A percentile compares a stretch with the other conserved stretches of the same genome.
These are phyloP conservation scores for Zygoascus bituminiphila DNA, from an alignment of 805 yeast genomes.

Conservation along the genomic window DNA sequence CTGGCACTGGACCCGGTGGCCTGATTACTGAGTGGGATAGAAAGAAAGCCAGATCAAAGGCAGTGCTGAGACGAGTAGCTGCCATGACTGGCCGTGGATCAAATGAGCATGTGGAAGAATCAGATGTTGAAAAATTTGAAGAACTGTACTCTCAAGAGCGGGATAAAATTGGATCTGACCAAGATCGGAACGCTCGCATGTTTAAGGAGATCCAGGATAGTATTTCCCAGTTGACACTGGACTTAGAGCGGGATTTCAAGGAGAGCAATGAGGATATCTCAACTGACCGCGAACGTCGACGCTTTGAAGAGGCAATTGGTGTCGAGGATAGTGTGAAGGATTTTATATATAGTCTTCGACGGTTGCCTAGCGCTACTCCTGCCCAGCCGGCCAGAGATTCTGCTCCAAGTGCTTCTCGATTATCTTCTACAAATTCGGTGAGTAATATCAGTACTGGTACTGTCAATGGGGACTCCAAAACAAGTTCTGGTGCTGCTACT, in stretches of 20 bases:
- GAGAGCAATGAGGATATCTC: conserved; percentile 27
- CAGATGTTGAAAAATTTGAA: conserved; percentile 47
- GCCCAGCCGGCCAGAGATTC: conserved; percentile 17
- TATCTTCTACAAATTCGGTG: not conserved
- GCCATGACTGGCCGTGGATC: conserved; percentile 74
- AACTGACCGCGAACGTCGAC: conserved; percentile 43
- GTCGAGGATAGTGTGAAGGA: conserved; percentile 57
- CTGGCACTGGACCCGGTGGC: conserved; percentile 84
- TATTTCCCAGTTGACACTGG: conserved; percentile 53
- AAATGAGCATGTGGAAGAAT: conserved; percentile 33
- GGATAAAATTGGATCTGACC: conserved; percentile 43
- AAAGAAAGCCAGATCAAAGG: conserved; percentile 71
- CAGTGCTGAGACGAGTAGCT: conserved; percentile 83
- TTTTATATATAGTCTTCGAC: conserved; percentile 47
- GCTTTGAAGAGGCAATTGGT: conserved; percentile 80
- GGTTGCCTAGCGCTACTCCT: conserved; percentile 4
- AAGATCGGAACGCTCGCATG: conserved; percentile 47
- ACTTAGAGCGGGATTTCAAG: conserved; percentile 37
- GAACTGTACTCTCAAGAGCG: conserved; percentile 34
- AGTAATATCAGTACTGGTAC: conserved; percentile 8
- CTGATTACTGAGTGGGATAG: conserved; percentile 76
- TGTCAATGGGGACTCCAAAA: conserved; percentile 7
- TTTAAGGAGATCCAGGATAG: conserved; percentile 66
- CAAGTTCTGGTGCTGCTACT: conserved; percentile 16
- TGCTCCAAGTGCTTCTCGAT: conserved; percentile 32